phyloP scores from a whole-genome alignment of 164 flowering plant species.

The Stephania cephalantha region DNA sequence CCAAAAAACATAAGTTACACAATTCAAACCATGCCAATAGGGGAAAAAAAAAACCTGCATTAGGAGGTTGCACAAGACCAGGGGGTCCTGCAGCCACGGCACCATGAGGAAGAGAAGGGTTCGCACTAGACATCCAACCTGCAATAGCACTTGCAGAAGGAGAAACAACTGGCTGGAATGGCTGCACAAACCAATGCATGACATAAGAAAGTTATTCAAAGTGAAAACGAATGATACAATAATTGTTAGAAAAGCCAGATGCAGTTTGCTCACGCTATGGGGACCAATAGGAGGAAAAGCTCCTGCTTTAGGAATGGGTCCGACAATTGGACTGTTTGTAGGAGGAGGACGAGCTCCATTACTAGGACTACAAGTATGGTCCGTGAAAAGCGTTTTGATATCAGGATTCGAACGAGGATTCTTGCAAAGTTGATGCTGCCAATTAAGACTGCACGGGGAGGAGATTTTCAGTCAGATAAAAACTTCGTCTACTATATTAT shows the following conservation, averaged over 20 bases:
- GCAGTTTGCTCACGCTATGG: conserved; percentile 41
- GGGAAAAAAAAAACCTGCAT: conserved; percentile 28
- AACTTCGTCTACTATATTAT: not conserved
- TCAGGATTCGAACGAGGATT: conserved; percentile 65
- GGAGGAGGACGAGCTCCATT: conserved; percentile 58
- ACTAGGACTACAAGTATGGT: conserved; percentile 48
- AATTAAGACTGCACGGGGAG: conserved; percentile 47
- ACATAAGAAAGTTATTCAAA: not conserved
- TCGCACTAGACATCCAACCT: conserved; percentile 56
- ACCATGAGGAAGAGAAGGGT: conserved; percentile 47
- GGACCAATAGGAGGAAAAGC: conserved; percentile 56
- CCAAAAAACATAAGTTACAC: not conserved
- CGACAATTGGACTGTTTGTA: conserved; percentile 37
- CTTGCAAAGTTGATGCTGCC: conserved; percentile 85
- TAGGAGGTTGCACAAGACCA: conserved; percentile 47
- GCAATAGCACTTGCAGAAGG: conserved; percentile 58
- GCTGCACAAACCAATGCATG: conserved; percentile 29
- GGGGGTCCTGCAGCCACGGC: conserved; percentile 54
- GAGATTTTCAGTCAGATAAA: not conserved
- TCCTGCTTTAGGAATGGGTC: conserved; percentile 55
- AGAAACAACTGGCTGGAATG: conserved; percentile 61
- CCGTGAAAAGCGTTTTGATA: conserved; percentile 59
- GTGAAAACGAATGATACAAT: not conserved
- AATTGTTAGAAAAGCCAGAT: not conserved
- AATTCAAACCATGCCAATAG: not conserved